Conservation (phyloP, 2,329 filamentous ascomycete species). For the Colletotrichum somersetense region DNA sequence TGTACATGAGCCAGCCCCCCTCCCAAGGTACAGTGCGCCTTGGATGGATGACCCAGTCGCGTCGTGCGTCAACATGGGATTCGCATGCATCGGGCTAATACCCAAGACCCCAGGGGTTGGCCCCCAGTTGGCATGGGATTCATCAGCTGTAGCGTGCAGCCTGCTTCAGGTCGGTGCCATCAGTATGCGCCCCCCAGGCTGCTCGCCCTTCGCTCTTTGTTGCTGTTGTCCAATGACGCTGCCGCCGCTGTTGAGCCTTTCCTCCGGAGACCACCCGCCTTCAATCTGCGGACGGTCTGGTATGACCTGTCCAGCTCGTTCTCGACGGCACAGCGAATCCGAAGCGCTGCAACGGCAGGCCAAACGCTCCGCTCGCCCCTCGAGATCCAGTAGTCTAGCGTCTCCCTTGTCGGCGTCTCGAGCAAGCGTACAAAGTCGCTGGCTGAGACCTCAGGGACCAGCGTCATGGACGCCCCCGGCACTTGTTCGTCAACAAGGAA, state of each 20-base stretch:
- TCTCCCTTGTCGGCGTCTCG: constrained; percentile 83
- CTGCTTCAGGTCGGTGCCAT: constrained; percentile 16
- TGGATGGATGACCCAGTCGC: background rate
- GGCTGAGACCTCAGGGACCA: constrained; percentile 83
- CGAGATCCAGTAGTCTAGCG: constrained; percentile 86
- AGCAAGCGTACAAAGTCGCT: constrained; percentile 82
- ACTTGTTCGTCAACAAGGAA: constrained; percentile 88
- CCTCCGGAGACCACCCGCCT: constrained; percentile 63
- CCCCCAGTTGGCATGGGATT: background rate
- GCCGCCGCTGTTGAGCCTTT: constrained; percentile 52
- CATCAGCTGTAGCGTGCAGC: constrained; percentile 4
- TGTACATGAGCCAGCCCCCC: constrained; percentile 19
- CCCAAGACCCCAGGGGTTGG: background rate
- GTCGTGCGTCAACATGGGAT: background rate
- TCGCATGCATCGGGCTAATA: constrained; percentile 1
- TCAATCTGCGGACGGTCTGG: constrained; percentile 77
- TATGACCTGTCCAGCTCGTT: constrained; percentile 89
- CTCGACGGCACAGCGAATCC: constrained; percentile 86
- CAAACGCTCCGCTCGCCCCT: constrained; percentile 90
- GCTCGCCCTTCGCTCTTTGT: constrained; percentile 43
- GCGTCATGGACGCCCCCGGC: constrained; percentile 80
- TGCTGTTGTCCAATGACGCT: constrained; percentile 33
- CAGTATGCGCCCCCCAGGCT: constrained; percentile 41
- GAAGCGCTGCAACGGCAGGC: constrained; percentile 87
- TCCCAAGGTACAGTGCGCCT: background rate